Percentiles rank a stretch among this genome's conserved stretches.
Evolutionary conservation across 257 asterid species (phyloP).

Genomic region (Perilla frutescens): DNA sequence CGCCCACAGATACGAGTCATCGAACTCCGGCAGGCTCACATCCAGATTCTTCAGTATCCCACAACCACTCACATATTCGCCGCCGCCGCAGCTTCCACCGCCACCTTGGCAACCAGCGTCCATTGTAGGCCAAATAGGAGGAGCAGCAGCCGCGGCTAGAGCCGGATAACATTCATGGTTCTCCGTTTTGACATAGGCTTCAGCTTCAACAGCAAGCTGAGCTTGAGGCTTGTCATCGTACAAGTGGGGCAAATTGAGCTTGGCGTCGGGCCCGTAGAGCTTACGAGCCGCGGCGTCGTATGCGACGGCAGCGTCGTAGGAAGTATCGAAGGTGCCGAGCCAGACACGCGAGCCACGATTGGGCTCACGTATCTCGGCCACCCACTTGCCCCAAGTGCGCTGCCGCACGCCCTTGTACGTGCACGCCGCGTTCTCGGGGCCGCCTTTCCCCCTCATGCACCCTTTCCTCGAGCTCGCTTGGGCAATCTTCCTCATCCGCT

Average conservation of each 20-base stretch:
- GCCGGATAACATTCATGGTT: no score
- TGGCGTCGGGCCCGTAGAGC: constrained; percentile 67
- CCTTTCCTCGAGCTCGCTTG: constrained; percentile 77
- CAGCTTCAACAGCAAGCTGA: not conserved
- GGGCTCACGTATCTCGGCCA: constrained; percentile 88
- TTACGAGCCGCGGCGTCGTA: constrained; percentile 76
- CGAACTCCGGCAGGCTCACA: constrained; percentile 53
- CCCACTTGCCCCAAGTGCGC: constrained; percentile 96
- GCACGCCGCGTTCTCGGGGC: constrained; percentile 82
- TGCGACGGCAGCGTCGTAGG: constrained; percentile 76
- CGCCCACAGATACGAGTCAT: constrained; percentile 64
- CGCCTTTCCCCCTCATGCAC: constrained; percentile 91
- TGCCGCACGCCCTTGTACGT: constrained; percentile 82
- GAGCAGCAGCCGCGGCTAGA: not conserved
- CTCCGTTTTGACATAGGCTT: not conserved
- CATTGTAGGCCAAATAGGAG: not conserved
- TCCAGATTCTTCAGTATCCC: constrained; percentile 44
- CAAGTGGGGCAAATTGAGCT: constrained; percentile 69
- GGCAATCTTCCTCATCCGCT: constrained; percentile 33
- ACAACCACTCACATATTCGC: constrained; percentile 34
- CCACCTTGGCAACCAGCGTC: not conserved
- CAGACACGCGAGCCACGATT: constrained; percentile 77
- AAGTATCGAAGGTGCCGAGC: constrained; percentile 84
- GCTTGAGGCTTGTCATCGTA: constrained; percentile 8
- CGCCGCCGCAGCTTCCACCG: not conserved